Evolutionary conservation across 495 filamentous ascomycete species (phyloP).

Genomic region (Hyaloscypha bicolor): DNA sequence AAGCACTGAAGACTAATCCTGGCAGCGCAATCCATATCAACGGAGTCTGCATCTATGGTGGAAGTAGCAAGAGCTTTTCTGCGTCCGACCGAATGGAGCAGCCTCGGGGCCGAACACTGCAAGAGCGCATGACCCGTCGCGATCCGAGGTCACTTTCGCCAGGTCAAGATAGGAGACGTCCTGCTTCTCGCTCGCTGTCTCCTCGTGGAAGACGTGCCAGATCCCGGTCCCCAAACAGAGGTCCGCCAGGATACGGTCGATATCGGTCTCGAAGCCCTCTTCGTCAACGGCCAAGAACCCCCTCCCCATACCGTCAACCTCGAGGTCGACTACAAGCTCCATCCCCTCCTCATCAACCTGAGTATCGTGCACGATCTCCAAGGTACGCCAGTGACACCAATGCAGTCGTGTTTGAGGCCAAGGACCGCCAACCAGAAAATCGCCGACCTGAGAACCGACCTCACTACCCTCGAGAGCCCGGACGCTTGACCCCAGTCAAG

Average conservation of each 20-base stretch:
- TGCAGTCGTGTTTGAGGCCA: slow-evolving; percentile 11
- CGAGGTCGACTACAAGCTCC: not conserved
- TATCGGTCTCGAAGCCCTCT: slow-evolving; percentile 15
- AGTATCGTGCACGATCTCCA: not conserved
- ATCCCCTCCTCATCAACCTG: slow-evolving; percentile 6
- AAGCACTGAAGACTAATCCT: slow-evolving; percentile 22
- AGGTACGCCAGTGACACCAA: slow-evolving; percentile 2
- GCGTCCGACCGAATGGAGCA: not conserved
- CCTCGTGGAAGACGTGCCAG: not conserved
- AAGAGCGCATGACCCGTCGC: not conserved
- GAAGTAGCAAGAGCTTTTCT: slow-evolving; percentile 15
- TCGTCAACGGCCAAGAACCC: not conserved
- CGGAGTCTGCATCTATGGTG: slow-evolving; percentile 24
- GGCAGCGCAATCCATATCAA: slow-evolving; percentile 21
- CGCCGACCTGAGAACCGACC: not conserved
- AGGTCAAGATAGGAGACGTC: not conserved
- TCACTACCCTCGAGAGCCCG: not conserved
- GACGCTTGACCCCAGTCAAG: not conserved
- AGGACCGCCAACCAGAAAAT: not conserved
- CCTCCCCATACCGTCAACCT: not conserved
- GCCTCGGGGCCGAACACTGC: slow-evolving; percentile 9
- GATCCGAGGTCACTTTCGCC: slow-evolving; percentile 15
- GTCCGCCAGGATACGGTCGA: not conserved
- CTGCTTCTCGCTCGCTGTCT: not conserved
- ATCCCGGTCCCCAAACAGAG: not conserved